Percentiles rank a stretch among this genome's conserved stretches.
Conservation (phyloP, 192 early-diverging fungal species). For the Coemansia sp. region DNA sequence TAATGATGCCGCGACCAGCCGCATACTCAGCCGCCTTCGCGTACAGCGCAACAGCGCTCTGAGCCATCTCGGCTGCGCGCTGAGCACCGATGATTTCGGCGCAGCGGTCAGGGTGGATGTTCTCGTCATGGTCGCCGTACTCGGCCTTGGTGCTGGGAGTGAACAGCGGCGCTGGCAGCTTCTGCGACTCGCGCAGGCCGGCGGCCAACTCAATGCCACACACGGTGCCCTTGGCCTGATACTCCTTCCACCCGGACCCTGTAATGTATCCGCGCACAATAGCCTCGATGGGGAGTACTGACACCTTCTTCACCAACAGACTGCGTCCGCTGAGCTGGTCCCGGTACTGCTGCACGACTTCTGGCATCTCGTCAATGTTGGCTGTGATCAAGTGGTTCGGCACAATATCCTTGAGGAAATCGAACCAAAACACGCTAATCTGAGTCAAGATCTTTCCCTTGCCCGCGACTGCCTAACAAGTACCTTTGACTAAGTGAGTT, state of each 20-base stretch:
- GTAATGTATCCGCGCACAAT: slow-evolving; percentile 99
- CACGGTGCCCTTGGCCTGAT: slow-evolving; percentile 88
- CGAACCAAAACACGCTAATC: slow-evolving; percentile 96
- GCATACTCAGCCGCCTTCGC: slow-evolving; percentile 84
- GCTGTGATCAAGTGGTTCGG: slow-evolving; percentile 96
- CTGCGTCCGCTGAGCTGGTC: slow-evolving; percentile 87
- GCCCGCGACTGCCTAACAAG: slow-evolving; percentile 67
- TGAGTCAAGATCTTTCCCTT: slow-evolving; percentile 99
- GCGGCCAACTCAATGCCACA: slow-evolving; percentile 88
- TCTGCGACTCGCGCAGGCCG: slow-evolving; percentile 83
- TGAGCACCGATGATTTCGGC: slow-evolving; percentile 83
- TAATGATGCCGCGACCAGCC: slow-evolving; percentile 84
- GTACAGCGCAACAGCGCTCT: slow-evolving; percentile 81
- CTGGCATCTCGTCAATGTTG: slow-evolving; percentile 92
- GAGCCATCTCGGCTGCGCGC: slow-evolving; percentile 74
- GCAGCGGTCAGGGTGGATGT: slow-evolving; percentile 94
- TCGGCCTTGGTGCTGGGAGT: slow-evolving; percentile 99
- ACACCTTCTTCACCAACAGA: slow-evolving; percentile 90
- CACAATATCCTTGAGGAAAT: slow-evolving; percentile 83
- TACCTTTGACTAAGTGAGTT: background rate
- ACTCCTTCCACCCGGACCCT: slow-evolving; percentile 96
- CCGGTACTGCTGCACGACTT: slow-evolving; percentile 81
- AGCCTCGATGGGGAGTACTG: slow-evolving; percentile 94
- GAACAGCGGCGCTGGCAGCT: slow-evolving; percentile 81
- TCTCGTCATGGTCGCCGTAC: slow-evolving; percentile 97